Evolutionary conservation across 2,329 filamentous ascomycete genomes (phyloP), one percentile per base, ranked within the genome.

Genomic region (Chrysoporthe cubensis): DNA sequence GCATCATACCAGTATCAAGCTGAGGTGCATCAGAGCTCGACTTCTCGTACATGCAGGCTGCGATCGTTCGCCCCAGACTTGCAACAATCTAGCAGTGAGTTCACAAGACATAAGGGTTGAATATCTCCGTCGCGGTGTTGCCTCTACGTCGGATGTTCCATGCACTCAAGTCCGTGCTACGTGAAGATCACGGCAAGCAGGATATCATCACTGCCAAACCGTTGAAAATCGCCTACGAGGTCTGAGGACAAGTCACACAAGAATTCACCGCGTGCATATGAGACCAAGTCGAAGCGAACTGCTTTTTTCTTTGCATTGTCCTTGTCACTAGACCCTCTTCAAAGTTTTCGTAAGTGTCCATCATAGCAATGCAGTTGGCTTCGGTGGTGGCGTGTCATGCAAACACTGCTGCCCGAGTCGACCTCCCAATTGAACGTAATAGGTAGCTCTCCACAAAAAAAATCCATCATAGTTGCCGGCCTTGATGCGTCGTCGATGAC

Each of bases 281-380:
- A 4, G 6, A 50, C 13, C 26, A 4, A 21, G 16, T 68, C 32
- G 68, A 68, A 69, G 66, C 68, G 59, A 68, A 62, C 68, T 69
- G 46, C 68, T 64, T 60, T 44, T 60, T 65, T 65, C 26, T 68
- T 63, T 68, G 64, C 13, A 61, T 65, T 62, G 65, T 65, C 52
- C 43, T 60, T 50, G 44, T 66, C 64, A 61, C 64, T 50, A 40
- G 63, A 59, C 63, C 40, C 63, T 63, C 52, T 26, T 54, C 43
- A 37, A 68, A 37, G 21, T 34, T 32, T 62, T 50, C 44, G 56
- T 62, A 46, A 54, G 62, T 32, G 54, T 59, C 50, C 64, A 32
- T 68, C 54, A 42, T 65, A 67, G 66, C 52, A 66, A 54, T 44
- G 61, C 65, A 63, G 64, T 67, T 65, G 62, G 58, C 68, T 68